Evolutionary conservation across 192 early-diverging fungal species (phyloP), one percentile per base, ranked within the genome.

Genomic region (Backusella parvicylindrica): DNA sequence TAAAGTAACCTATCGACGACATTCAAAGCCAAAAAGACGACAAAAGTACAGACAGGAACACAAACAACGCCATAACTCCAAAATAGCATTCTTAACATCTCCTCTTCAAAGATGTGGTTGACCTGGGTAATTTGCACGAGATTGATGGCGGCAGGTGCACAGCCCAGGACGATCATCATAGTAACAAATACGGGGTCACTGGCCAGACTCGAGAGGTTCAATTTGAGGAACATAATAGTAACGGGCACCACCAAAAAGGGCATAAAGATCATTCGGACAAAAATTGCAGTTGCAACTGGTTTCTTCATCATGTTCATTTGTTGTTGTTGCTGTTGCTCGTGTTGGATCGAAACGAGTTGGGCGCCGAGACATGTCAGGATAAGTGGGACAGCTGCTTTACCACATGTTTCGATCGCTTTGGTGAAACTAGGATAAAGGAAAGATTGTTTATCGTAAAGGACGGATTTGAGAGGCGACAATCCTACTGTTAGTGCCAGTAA

Each of bases 291-390:
- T 6, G 73, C 73, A 4, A 82, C 79, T 13, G 86, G 86, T 12
- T 81, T 81, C 37, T 75, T 76, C 70, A 81, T n/a, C n/a, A n/a
- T n/a, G n/a, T n/a, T n/a, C n/a, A n/a, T n/a, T n/a, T n/a, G n/a
- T n/a, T 74, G 23, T 41, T 67, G 30, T 15, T 72, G 68, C 3
- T 76, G 75, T 33, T 53, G 23, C 32, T 77, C 43, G n/a, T 74
- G 72, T 26, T 64, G 38, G 33, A 80, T 76, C 0, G 64, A 64
- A 11, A 65, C 82, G 1, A 90, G 76, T 75, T 94, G 92, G 15
- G 91, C 89, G 6, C 94, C 94, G 6, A 95, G 87, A 70, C 92
- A 92, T 2, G 93, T 82, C 53, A 95, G 77, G 31, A 93, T 91
- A 68, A 94, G 81, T 1, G 94, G 94, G 21, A 95, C 92, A 8